Evolutionary conservation across 2,329 filamentous ascomycete genomes (phyloP), one percentile per base, ranked within the genome.

Genomic region (Arachnomyces sp.): DNA sequence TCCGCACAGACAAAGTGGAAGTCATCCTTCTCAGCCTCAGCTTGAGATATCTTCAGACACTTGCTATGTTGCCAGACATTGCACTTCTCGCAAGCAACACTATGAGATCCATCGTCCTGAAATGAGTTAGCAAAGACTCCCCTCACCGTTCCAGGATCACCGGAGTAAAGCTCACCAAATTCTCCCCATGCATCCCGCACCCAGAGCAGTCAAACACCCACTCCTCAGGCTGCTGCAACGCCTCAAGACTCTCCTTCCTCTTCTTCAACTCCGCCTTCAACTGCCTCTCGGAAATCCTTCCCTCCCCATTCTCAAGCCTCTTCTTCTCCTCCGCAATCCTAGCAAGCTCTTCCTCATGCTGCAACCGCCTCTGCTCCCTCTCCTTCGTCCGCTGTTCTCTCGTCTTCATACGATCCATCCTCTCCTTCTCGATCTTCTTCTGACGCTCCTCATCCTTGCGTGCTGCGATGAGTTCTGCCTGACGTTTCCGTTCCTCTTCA

Each of bases 61-160:
- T 84, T 86, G 70, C 88, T 94, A 58, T 98, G 92, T 59, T 96
- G 90, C 92, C 92, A 98, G 35, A 94, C 82, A 57, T 82, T 93
- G 69, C 92, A 98, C 50, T 74, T 81, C 57, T 98, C 92, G 64
- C 92, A 98, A 18, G 89, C 84, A 48, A 98, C 81, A 58, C 88
- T 94, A 58, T 94, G 89, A 6, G 86, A 82, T 28, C 92, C 92
- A 58, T 96, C 92, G 53, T 98, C 92, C 73, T 77, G 46, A 12
- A 18, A 25, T 34, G 31, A 16, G 45, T 61, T 38, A 59, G 53
- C 50, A 31, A 46, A 15, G 32, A 28, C n/a, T n/a, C n/a, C n/a
- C n/a, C n/a, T n/a, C n/a, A 43, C 25, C 38, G 13, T 8, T 25
- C 20, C 36, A 28, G 33, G 28, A 8, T 17, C 14, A 16, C n/a